These are phyloP conservation scores for Phytophthora tubulina DNA, from an alignment of 352 stramenopile species.

Conservation along the genomic window DNA sequence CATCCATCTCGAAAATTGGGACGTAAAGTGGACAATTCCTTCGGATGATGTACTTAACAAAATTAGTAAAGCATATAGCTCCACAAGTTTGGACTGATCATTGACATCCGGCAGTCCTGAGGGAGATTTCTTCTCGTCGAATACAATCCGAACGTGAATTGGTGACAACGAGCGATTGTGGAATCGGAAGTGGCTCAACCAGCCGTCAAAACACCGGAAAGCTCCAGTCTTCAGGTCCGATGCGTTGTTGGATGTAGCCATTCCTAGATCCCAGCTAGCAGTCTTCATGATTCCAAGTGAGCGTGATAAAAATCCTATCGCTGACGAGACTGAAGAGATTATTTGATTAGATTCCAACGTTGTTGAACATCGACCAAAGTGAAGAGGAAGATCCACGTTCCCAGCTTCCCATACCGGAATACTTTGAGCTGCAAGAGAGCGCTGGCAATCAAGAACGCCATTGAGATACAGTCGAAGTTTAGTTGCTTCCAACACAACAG, in stretches of 20 bases:
- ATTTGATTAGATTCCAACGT: not conserved
- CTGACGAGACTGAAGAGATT: constrained; percentile 8
- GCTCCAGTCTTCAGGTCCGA: constrained; percentile 1
- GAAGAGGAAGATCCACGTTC: constrained; percentile 58
- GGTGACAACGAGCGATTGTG: constrained; percentile 91
- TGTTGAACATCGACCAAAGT: constrained; percentile 55
- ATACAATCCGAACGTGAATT: constrained; percentile 94
- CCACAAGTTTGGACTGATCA: constrained; percentile 35
- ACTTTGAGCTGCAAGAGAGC: constrained; percentile 54
- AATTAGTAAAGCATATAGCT: constrained; percentile 55
- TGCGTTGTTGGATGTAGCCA: constrained; percentile 20
- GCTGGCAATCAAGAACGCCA: constrained; percentile 87
- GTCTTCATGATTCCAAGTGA: constrained; percentile 34
- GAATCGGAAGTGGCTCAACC: constrained; percentile 88
- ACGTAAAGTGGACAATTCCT: constrained; percentile 49
- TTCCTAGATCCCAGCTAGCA: constrained; percentile 19
- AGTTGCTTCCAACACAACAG: constrained; percentile 82
- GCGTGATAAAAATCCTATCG: constrained; percentile 31
- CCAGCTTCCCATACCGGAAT: constrained; percentile 38
- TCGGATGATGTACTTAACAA: constrained; percentile 63
- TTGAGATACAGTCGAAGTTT: constrained; percentile 94
- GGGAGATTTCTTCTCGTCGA: constrained; percentile 70
- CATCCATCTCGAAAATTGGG: constrained; percentile 59
- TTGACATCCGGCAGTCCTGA: not conserved
- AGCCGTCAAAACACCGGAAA: constrained; percentile 80